These are phyloP conservation scores for Trichaptum fuscoviolaceum DNA, from an alignment of 768 basidiomycete species.

Conservation along the genomic window DNA sequence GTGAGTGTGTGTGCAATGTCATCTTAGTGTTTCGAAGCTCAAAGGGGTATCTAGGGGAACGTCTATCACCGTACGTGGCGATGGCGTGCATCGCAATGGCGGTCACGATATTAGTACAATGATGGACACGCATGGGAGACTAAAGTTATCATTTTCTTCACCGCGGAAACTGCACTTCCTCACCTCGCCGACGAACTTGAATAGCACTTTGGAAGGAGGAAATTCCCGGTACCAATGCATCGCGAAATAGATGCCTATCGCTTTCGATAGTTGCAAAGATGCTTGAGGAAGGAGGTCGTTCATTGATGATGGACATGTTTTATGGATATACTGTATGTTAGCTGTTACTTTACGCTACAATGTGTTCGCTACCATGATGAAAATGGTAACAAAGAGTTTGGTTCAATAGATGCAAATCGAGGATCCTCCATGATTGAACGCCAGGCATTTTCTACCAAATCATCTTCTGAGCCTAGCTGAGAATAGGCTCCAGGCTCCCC, in stretches of 20 bases:
- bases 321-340: neutral
- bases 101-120: conserved; percentile 53
- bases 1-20: conserved; percentile 35
- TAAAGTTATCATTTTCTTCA: neutral
- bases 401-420: neutral
- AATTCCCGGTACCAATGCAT: no score
- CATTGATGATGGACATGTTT: neutral
- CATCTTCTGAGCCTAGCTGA: neutral
- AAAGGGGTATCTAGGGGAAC: conserved; percentile 58
- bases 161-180: neutral
- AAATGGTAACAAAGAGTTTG: neutral
- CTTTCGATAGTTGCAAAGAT: no score
- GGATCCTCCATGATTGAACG: neutral
- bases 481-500: neutral
- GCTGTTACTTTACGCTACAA: neutral
- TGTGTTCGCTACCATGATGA: neutral
- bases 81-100: conserved; percentile 94
- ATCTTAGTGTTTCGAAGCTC: no score
- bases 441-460: neutral
- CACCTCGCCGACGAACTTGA: neutral
- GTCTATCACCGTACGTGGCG: conserved; percentile 93
- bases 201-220: no score
- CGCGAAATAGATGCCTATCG: no score
- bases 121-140: conserved; percentile 11
- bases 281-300: no score